Evolutionary conservation across 2,329 filamentous ascomycete genomes (phyloP).

Genomic region (Fusarium zealandicum): DNA sequence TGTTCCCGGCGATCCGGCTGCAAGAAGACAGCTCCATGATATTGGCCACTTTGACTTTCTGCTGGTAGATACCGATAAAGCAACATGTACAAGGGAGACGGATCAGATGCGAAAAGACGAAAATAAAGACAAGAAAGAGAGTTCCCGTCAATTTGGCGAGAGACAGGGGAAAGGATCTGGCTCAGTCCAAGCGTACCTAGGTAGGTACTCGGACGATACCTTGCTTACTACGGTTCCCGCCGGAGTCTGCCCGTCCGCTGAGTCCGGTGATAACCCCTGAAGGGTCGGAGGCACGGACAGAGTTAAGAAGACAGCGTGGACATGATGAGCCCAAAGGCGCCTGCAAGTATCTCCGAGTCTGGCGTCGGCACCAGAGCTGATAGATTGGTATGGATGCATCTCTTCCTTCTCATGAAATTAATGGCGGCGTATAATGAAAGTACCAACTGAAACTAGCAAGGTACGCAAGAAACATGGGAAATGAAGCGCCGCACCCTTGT

Average conservation of each 20-base stretch:
- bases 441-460: not conserved
- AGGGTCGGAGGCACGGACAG: conserved; percentile 24
- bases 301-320: conserved; percentile 8
- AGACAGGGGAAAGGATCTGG: conserved; percentile 11
- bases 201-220: conserved; percentile 24
- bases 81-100: too few species aligned
- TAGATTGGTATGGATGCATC: not conserved
- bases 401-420: not conserved
- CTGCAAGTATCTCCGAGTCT: not conserved
- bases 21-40: too few species aligned
- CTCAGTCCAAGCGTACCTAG: conserved; percentile 1
- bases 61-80: too few species aligned
- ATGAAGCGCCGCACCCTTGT: conserved; percentile 7
- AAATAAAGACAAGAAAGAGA: conserved; percentile 8
- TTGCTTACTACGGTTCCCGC: conserved; percentile 9
- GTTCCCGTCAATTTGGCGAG: conserved; percentile 13
- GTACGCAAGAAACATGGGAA: conserved; percentile 1
- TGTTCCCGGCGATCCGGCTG: not conserved
- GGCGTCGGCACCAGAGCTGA: not conserved
- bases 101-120: not conserved
- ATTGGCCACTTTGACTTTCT: too few species aligned
- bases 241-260: conserved; percentile 22
- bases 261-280: conserved; percentile 28
- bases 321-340: conserved; percentile 1
- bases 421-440: not conserved